These are phyloP conservation scores for Pichia sp. DNA, from an alignment of 1,139 yeast species.

Conservation along the genomic window DNA sequence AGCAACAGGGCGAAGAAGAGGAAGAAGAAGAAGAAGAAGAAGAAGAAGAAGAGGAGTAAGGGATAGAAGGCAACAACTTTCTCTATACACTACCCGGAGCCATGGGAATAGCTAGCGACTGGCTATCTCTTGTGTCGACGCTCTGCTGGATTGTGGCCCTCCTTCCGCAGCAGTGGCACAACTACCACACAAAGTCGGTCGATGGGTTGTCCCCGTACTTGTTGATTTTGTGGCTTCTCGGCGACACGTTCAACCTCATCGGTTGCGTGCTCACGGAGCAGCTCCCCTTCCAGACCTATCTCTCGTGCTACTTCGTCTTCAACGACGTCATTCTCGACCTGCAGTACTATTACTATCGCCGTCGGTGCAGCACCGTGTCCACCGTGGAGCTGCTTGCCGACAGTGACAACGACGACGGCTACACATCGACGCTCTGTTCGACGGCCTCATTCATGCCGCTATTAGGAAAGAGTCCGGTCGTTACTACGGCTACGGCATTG, in stretches of 20 bases:
- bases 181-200: constrained; percentile 69
- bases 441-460: background rate
- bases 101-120: background rate
- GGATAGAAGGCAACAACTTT: too few species aligned
- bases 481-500: constrained; percentile 50
- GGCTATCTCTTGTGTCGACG: constrained; percentile 36
- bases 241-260: constrained; percentile 69
- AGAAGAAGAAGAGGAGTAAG: background rate
- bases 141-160: constrained; percentile 78
- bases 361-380: background rate
- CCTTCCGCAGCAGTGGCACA: constrained; percentile 75
- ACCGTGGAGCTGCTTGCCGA: constrained; percentile 1
- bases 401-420: background rate
- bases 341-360: constrained; percentile 67
- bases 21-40: background rate
- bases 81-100: too few species aligned
- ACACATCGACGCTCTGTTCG: background rate
- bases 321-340: constrained; percentile 68
- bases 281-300: constrained; percentile 68
- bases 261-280: constrained; percentile 79
- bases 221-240: constrained; percentile 73
- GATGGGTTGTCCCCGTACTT: constrained; percentile 78
- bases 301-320: constrained; percentile 68
- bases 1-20: background rate
- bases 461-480: background rate